Evolutionary conservation across 176 grass and related monocot species (phyloP).

Genomic region (Puccinellia tenuiflora): DNA sequence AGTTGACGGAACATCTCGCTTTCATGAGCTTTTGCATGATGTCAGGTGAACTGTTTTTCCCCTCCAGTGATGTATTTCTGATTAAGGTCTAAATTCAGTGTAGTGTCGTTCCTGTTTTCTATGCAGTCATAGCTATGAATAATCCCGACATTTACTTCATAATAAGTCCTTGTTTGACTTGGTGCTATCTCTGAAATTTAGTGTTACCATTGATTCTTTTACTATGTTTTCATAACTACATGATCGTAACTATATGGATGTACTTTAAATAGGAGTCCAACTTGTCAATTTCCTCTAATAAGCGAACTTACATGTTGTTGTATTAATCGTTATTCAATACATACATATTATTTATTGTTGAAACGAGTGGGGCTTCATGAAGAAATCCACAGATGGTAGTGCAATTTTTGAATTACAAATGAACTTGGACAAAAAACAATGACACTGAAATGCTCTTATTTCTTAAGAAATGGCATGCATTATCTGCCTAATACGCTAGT

Average conservation of each 20-base stretch:
- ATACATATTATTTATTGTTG: not conserved
- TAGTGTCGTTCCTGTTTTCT: not conserved
- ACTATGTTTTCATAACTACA: not conserved
- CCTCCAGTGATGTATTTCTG: not conserved
- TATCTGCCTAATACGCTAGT: slow-evolving; percentile 62
- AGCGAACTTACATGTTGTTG: not conserved
- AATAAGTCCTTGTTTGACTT: not conserved
- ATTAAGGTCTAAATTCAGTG: not conserved
- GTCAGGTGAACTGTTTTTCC: slow-evolving; percentile 45
- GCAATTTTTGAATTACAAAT: not conserved
- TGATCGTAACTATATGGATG: not conserved
- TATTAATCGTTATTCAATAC: not conserved
- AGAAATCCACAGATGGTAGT: not conserved
- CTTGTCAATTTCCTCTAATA: not conserved
- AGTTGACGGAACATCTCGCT: slow-evolving; percentile 61
- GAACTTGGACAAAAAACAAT: not conserved
- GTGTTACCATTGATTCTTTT: not conserved
- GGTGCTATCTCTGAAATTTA: not conserved
- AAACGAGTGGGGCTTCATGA: not conserved
- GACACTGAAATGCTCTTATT: slow-evolving; percentile 16
- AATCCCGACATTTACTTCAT: not conserved
- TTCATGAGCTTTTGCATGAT: slow-evolving; percentile 60
- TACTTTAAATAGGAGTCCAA: not conserved
- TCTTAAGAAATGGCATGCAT: slow-evolving; percentile 87
- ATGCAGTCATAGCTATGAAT: not conserved